phyloP scores from a whole-genome alignment of 768 basidiomycete genomes.

The Boletus rubropictus region DNA sequence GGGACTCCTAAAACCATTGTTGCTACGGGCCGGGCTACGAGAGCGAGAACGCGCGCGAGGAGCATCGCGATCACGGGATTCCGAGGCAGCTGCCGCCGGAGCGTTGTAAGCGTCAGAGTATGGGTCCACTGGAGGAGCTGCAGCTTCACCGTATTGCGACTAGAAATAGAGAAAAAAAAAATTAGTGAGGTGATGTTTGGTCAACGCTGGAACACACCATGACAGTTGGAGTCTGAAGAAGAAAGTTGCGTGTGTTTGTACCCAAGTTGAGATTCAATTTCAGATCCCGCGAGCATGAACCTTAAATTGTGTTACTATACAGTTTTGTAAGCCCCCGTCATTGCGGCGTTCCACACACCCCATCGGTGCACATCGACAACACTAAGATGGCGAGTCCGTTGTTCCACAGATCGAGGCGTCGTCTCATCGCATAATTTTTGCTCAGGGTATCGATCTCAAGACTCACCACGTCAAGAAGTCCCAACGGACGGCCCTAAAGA shows the following conservation, averaged over 20 bases:
- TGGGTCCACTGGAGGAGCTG: constrained; percentile 61
- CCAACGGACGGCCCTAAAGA: constrained; percentile 88
- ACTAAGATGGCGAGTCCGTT: constrained; percentile 77
- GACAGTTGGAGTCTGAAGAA: constrained; percentile 51
- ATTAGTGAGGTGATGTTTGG: neutral
- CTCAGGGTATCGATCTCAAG: constrained; percentile 91
- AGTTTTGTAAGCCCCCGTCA: constrained; percentile 59
- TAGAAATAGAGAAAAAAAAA: constrained; percentile 7
- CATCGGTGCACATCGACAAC: constrained; percentile 52
- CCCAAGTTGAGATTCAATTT: constrained; percentile 27
- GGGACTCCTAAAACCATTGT: constrained; percentile 55
- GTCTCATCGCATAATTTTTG: constrained; percentile 9
- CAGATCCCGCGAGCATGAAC: constrained; percentile 31
- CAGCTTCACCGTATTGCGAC: constrained; percentile 60
- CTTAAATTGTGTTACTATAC: constrained; percentile 44
- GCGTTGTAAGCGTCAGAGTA: constrained; percentile 80
- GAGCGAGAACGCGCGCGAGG: constrained; percentile 70
- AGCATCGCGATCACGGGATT: constrained; percentile 50
- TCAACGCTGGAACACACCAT: constrained; percentile 47
- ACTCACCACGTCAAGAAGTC: constrained; percentile 99
- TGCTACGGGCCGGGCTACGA: constrained; percentile 54
- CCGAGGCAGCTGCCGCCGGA: constrained; percentile 43
- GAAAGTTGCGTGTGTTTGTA: constrained; percentile 42
- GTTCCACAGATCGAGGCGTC: constrained; percentile 28
- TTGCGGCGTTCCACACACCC: constrained; percentile 34